These are phyloP conservation scores for Apiotrichum gamsii DNA, from an alignment of 1,284 basidiomycete species.

Conservation along the genomic window DNA sequence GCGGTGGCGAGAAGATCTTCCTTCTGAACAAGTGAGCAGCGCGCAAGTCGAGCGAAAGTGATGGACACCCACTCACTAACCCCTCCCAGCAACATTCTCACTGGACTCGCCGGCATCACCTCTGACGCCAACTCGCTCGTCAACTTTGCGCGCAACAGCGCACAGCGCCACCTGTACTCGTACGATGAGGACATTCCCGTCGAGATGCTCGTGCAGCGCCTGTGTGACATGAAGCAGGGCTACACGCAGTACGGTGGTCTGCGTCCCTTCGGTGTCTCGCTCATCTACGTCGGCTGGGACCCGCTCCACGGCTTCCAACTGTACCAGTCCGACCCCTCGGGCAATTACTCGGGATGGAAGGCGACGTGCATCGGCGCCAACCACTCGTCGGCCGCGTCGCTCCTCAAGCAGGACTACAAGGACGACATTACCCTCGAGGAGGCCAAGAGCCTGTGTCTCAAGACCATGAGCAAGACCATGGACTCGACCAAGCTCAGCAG, in stretches of 20 bases:
- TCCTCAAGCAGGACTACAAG: slow-evolving; percentile 98
- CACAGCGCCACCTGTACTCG: slow-evolving; percentile 77
- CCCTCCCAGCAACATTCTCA: slow-evolving; percentile 74
- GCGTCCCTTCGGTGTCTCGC: slow-evolving; percentile 93
- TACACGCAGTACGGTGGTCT: slow-evolving; percentile 98
- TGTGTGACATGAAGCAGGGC: slow-evolving; percentile 97
- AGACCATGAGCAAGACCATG: slow-evolving; percentile 99
- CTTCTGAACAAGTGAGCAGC: slow-evolving; percentile 64
- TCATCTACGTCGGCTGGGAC: slow-evolving; percentile 95
- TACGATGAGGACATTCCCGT: slow-evolving; percentile 99
- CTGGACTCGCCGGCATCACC: slow-evolving; percentile 90
- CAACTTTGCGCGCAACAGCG: slow-evolving; percentile 86
- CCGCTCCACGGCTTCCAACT: slow-evolving; percentile 94
- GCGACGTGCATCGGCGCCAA: slow-evolving; percentile 97
- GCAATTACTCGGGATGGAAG: slow-evolving; percentile 99
- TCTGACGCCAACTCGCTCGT: slow-evolving; percentile 97
- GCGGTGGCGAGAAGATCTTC: slow-evolving; percentile 96
- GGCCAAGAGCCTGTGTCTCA: slow-evolving; percentile 83
- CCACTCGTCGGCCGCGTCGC: slow-evolving; percentile 58
- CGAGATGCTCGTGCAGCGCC: slow-evolving; percentile 83
- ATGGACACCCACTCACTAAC: not conserved
- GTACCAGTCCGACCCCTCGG: slow-evolving; percentile 96
- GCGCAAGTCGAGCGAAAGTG: no score
- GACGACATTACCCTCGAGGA: slow-evolving; percentile 86
- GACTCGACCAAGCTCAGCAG: slow-evolving; percentile 93